Evolutionary conservation across 2,329 filamentous ascomycete genomes (phyloP), one percentile per base, ranked within the genome.

Genomic region (Cladophialophora exuberans): DNA sequence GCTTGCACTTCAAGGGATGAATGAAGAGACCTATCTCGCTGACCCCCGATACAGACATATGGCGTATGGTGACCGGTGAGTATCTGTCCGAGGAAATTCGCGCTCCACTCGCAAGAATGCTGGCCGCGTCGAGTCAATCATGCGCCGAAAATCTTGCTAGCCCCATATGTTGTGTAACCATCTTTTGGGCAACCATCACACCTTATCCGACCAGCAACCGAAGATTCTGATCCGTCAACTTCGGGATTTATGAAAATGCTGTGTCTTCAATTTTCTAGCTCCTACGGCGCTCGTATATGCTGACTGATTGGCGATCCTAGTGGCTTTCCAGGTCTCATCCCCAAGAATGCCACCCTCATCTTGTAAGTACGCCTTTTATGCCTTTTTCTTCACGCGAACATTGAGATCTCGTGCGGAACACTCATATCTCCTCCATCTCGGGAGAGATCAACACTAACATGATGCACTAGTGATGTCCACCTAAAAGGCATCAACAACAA

Each of bases 251-350:
- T 10, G 20, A 15, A 15, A 20, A 42, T 9, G n/a, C n/a, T n/a
- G n/a, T n/a, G n/a, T n/a, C n/a, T 6, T 26, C 39, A 23, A 23
- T 17, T 6, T 3, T 42, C 22, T 4, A 13, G n/a, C 20, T 4
- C n/a, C 22, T 18, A 10, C 35, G 35, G 3, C 35, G 6, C 18
- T 36, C 5, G 11, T 18, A n/a, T 22, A 25, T 31, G 35, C 59
- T 58, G 36, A 62, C 52, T 47, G 22, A 10, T 51, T 44, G 18
- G 23, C 41, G 52, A 52, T 52, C 57, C 59, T 62, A 91, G 88
- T 65, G 90, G 90, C 52, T 94, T 92, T 77, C 84, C 87, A 28
- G 86, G 84, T 54, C 78, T 86, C 66, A 95, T 96, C 61, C 90
- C 90, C 58, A 73, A 85, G 33, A 83, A 87, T 66, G 77, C 89